Evolutionary conservation across 1,284 basidiomycete species (phyloP).

Genomic region (Cutaneotrichosporon dermatis): DNA sequence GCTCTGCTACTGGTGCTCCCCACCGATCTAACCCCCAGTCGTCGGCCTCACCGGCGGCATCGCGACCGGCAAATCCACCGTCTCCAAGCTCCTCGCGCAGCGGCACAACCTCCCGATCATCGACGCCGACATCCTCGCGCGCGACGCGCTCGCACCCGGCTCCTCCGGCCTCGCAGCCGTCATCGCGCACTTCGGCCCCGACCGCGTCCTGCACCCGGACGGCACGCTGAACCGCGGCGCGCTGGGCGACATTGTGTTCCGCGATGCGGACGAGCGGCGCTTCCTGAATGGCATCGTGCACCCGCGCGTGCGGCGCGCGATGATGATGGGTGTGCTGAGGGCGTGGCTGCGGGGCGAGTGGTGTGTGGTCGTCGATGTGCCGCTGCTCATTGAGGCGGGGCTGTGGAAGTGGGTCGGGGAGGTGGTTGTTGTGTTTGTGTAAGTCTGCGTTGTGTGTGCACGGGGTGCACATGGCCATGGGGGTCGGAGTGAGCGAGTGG

Average conservation of each 20-base stretch:
- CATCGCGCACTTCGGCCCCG: conserved; percentile 64
- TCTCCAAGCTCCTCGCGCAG: conserved; percentile 64
- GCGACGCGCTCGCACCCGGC: conserved; percentile 80
- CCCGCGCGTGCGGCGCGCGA: conserved; percentile 73
- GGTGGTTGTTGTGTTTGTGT: conserved; percentile 75
- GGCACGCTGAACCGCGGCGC: conserved; percentile 75
- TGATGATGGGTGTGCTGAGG: conserved; percentile 65
- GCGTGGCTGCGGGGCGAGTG: conserved; percentile 74
- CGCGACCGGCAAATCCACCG: conserved; percentile 85
- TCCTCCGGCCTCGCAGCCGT: conserved; percentile 69
- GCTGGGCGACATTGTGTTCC: conserved; percentile 81
- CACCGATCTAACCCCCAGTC: conserved; percentile 51
- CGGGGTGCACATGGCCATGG: too few relatives aligned
- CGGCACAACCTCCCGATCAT: conserved; percentile 67
- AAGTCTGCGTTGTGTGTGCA: conserved; percentile 19
- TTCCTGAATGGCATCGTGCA: conserved; percentile 83
- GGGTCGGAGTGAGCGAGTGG: too few relatives aligned
- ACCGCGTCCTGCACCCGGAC: conserved; percentile 60
- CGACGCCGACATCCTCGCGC: conserved; percentile 88
- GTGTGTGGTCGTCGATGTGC: conserved; percentile 83
- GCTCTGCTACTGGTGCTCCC: too few relatives aligned
- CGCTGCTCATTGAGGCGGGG: conserved; percentile 85
- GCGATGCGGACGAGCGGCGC: conserved; percentile 65
- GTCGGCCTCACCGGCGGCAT: conserved; percentile 95
- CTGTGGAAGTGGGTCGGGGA: conserved; percentile 80